Base-by-base conservation (phyloP, 140 eudicot genomes). In the Flaveria floridana region DNA sequence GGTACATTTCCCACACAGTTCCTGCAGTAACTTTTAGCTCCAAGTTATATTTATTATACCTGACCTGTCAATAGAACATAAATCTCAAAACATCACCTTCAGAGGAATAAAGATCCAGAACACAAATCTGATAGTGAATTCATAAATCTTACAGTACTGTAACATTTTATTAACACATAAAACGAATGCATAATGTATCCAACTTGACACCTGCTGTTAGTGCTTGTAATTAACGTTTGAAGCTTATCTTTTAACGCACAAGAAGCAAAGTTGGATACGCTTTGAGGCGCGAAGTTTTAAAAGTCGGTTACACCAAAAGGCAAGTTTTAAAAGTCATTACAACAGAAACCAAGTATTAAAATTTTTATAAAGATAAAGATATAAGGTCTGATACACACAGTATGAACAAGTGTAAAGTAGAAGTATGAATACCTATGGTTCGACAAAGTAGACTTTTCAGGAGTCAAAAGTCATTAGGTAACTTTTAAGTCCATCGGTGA, bases 401-500 rank as follows among this genome's bases (percentile, higher is more conserved):
- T 14, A n/a, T 14, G 7, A 34, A 58, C 37, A 59, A 59, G 39
- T 59, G 16, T 59, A 20, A 2, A 26, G 67, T 61, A 26, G 34
- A 68, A 14, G 41, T 20, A 61, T 6, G 23, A 67, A 7, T 80
- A 69, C 80, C 84, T 68, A 75, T 74, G 67, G 59, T 75, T 59
- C 71, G 26, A 69, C 16, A 30, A 58, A 41, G 21, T 75, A 30
- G 37, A 34, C 46, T 13, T 42, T 20, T 42, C 7, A 73, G 44
- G 41, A 77, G 52, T 53, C n/a, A 48, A 37, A 37, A 16, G 5
- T 30, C 52, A 48, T 16, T 68, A 81, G 52, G 5, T 37, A 46
- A 71, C 73, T 67, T 80, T 65, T 16, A 82, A 65, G 46, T 79
- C 23, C 70, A 82, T 76, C 44, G 93, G 91, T 55, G 86, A 78